Base-by-base conservation (phyloP, 495 filamentous ascomycete genomes). In the Neurospora cerealis region DNA sequence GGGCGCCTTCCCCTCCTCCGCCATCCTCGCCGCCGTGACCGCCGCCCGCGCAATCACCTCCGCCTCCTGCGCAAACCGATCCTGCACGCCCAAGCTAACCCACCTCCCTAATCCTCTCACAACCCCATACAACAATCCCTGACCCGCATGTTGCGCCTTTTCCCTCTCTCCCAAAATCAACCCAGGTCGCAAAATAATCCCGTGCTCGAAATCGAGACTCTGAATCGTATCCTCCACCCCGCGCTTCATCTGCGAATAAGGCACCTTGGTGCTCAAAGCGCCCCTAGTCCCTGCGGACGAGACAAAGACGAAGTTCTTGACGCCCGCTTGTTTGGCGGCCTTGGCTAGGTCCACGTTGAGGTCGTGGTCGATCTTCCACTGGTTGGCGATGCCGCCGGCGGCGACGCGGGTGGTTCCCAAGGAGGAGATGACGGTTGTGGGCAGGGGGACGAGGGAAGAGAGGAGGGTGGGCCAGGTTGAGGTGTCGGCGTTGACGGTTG, bases 171-270 rank as follows among this genome's bases (percentile, higher is more conserved):
- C 94, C n/a, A 92, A 75, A 75, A 97, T 91, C 74, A 93, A 69
- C 1, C 92, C 94, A 11, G 94, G 94, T 21, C 89, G 85, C 69
- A 97, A 69, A 42, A 97, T 90, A 39, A 95, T 88, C 11, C 88
- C 90, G 70, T 90, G 87, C 48, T 92, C 90, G 77, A 97, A 97
- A 0, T 85, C 91, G 28, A 94, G 80, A 32, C 77, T 85, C 79
- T 89, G 88, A 39, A 95, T 85, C n/a, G 89, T 86, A 39, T 94
- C 90, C 77, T 97, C 94, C 41, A 95, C 87, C 77, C 93, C 91
- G 15, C 85, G 86, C 84, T 97, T 97, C 91, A 96, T 95, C 76
- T 88, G 85, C 4, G 81, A 69, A 78, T 95, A 94, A 0, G 88
- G 85, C 4, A 88, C 75, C 1, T 73, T 73, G 39, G 44, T 69